These are phyloP conservation scores for Phyllosticta citrichinensis DNA, from an alignment of 2,329 filamentous ascomycete species.

Conservation along the genomic window DNA sequence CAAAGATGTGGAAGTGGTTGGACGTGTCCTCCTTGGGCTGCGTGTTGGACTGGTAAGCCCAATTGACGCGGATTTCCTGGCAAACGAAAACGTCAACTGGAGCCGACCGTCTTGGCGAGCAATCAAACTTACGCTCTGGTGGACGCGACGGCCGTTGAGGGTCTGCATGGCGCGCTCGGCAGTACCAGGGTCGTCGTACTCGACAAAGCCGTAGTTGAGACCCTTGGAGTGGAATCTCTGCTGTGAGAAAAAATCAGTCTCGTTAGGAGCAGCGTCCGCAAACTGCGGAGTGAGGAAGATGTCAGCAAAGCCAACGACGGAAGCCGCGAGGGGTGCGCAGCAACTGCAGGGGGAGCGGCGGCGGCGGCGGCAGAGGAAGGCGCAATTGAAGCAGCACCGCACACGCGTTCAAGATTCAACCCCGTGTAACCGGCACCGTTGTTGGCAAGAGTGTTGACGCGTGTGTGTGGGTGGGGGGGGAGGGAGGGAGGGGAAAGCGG, in stretches of 20 bases:
- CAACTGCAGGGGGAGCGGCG: too few species aligned
- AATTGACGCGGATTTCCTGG: slow-evolving; percentile 97
- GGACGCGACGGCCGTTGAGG: slow-evolving; percentile 86
- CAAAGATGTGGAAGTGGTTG: slow-evolving; percentile 97
- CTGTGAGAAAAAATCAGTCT: slow-evolving; percentile 2
- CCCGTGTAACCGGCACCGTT: neutral
- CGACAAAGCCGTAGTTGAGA: slow-evolving; percentile 97
- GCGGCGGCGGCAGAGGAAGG: neutral
- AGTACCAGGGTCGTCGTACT: slow-evolving; percentile 94
- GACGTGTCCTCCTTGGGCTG: slow-evolving; percentile 94
- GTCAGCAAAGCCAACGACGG: neutral
- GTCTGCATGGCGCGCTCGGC: slow-evolving; percentile 97
- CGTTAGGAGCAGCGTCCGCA: neutral
- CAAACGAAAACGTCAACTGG: slow-evolving; percentile 10
- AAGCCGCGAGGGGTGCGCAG: neutral
- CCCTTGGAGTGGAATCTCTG: slow-evolving; percentile 66
- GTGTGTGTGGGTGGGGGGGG: neutral
- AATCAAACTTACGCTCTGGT: slow-evolving; percentile 69
- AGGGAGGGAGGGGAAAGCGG: too few species aligned
- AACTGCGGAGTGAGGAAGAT: neutral
- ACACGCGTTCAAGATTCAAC: neutral
- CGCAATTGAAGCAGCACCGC: neutral
- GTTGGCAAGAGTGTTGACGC: neutral
- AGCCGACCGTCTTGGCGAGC: neutral
- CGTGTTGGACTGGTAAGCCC: slow-evolving; percentile 97